Evolutionary conservation across 2,329 filamentous ascomycete species (phyloP), one percentile per base, ranked within the genome.

Genomic region (Mycosphaerella sp.): DNA sequence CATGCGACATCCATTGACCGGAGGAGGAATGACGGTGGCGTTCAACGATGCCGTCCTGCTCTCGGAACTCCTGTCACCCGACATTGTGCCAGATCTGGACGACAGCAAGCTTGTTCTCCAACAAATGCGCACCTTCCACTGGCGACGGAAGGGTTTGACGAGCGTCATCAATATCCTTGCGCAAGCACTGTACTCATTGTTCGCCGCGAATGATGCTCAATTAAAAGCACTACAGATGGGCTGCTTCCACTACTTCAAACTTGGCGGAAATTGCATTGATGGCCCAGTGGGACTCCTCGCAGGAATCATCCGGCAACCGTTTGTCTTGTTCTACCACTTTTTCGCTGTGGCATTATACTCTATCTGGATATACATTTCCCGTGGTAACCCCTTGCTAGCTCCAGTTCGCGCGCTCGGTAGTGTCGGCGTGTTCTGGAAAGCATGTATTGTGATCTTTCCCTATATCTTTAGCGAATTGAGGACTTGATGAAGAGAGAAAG

Each of bases 1-100:
- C 75, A 98, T 98, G 93, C 87, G 93, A n/a, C 93, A 98, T 71
- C 93, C 93, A 1, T 78, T 98, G 10, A 98, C 93, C 0, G 93
- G 93, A 47, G 93, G 93, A 59, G 93, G 93, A 62, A 98, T 98
- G 93, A 97, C 91, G 0, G 93, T 97, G 1, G 93, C 89, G 1
- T 86, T 98, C 70, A 95, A 91, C 72, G 93, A 98, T 66, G 90
- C 87, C 1, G 79, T 93, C 9, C 71, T 94, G 1, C 78, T 98
- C 21, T 75, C 85, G 0, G 78, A 85, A 7, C 75, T 96, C 17
- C 79, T 98, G 1, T 76, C 80, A 34, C 89, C 89, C 0, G 72
- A 78, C 35, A 70, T 73, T 6, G 78, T 96, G 0, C 84, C 87
- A 3, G 73, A 78, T 57, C 78, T 98, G 2, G 79, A 78, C 52